A percentile compares a stretch with the other conserved stretches of the same genome.
phyloP scores from a whole-genome alignment of 345 rosid genomes.

The Carallia pectinifolia region DNA sequence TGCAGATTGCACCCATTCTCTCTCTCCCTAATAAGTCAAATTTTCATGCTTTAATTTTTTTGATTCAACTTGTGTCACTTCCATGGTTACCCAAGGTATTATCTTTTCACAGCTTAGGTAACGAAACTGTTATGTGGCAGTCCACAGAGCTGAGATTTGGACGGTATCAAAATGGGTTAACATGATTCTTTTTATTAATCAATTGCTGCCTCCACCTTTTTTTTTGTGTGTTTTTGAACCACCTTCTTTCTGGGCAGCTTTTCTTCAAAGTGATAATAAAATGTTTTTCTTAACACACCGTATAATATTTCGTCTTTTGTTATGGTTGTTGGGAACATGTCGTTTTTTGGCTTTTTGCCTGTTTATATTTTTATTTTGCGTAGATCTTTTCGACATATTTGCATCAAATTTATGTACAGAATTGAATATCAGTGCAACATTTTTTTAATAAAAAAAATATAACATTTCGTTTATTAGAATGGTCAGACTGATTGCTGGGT shows the following conservation, averaged over 20 bases:
- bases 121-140: not conserved
- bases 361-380: no score
- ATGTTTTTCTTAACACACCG: not conserved
- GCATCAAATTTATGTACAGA: no score
- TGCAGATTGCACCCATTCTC: not conserved
- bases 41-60: conserved; percentile 14
- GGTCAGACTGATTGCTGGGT: no score
- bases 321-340: no score
- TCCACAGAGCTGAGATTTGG: not conserved
- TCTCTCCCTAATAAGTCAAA: not conserved
- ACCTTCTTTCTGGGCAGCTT: not conserved
- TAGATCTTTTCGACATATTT: no score
- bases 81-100: conserved; percentile 17
- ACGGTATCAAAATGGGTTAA: not conserved
- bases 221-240: no score
- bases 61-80: conserved; percentile 19
- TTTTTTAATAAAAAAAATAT: no score
- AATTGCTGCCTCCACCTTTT: not conserved
- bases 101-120: conserved; percentile 22
- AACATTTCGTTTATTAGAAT: no score
- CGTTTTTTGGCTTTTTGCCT: no score
- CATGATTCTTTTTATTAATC: not conserved
- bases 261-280: not conserved
- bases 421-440: no score
- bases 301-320: no score